Evolutionary conservation across 2,329 filamentous ascomycete species (phyloP).

Genomic region (Hypoxylon rubiginosum): DNA sequence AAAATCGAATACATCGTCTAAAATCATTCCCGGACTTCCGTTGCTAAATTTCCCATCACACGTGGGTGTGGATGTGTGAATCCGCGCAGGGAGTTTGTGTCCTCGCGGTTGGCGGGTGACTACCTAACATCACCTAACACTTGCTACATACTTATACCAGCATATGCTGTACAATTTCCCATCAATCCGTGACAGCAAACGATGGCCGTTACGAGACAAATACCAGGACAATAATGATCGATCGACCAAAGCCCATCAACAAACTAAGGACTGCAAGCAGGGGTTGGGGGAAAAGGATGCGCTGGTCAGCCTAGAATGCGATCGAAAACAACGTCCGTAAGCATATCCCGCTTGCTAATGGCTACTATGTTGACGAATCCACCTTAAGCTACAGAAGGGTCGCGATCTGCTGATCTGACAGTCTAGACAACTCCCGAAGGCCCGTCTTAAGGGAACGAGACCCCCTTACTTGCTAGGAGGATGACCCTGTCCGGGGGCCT

Average conservation of each 20-base stretch:
- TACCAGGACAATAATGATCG: background rate
- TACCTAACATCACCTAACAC: background rate
- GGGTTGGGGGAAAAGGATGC: constrained; percentile 3
- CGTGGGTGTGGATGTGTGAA: background rate
- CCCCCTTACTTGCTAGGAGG: constrained; percentile 21
- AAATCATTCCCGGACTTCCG: constrained; percentile 18
- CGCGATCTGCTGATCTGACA: constrained; percentile 35
- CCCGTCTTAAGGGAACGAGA: constrained; percentile 23
- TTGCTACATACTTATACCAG: background rate
- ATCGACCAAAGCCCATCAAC: constrained; percentile 27
- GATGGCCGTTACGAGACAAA: constrained; percentile 12
- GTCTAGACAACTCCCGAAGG: constrained; percentile 27
- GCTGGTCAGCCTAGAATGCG: constrained; percentile 35
- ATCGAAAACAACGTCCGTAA: constrained; percentile 30
- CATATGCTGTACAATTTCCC: constrained; percentile 19
- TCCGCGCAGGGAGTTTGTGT: background rate
- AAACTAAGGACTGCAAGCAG: background rate
- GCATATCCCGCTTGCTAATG: constrained; percentile 10
- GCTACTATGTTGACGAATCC: constrained; percentile 20
- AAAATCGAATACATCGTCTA: constrained; percentile 13
- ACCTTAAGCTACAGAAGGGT: constrained; percentile 20
- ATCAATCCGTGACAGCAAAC: constrained; percentile 29
- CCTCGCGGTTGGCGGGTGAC: background rate
- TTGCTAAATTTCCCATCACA: background rate
- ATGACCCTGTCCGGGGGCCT: constrained; percentile 20